phyloP scores from a whole-genome alignment of 257 asterid genomes.

The Nicotiana undulata region DNA sequence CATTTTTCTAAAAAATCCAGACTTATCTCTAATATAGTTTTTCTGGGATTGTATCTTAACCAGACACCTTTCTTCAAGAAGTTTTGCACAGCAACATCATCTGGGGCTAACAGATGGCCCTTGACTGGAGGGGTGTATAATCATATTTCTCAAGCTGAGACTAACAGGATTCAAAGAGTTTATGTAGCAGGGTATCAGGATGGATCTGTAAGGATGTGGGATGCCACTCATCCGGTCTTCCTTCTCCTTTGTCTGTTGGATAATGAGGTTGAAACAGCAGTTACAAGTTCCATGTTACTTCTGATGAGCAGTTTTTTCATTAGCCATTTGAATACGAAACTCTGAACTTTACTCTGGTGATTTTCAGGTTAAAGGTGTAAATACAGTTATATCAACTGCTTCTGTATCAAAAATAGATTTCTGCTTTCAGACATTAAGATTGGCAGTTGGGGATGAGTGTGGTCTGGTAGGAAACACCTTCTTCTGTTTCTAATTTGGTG shows the following conservation, averaged over 20 bases:
- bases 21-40: background rate
- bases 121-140: conserved; percentile 70
- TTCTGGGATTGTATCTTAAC: conserved; percentile 9
- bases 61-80: conserved; percentile 40
- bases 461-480: conserved; percentile 65
- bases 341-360: conserved; percentile 17
- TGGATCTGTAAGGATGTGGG: conserved; percentile 89
- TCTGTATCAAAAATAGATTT: conserved; percentile 54
- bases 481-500: conserved; percentile 12
- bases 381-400: conserved; percentile 36
- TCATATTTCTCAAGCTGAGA: conserved; percentile 40
- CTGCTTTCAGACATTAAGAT: conserved; percentile 56
- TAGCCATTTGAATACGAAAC: background rate
- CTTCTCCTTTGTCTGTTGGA: conserved; percentile 44
- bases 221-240: conserved; percentile 74
- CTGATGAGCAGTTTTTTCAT: background rate
- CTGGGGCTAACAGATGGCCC: conserved; percentile 46
- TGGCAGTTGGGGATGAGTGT: conserved; percentile 79
- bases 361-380: conserved; percentile 47
- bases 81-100: conserved; percentile 24
- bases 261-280: conserved; percentile 43
- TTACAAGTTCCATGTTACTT: background rate
- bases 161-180: conserved; percentile 42
- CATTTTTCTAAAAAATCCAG: conserved; percentile 7
- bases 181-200: conserved; percentile 76